These are phyloP conservation scores for Fusarium newnesense DNA, from an alignment of 2,329 filamentous ascomycete genomes.

Conservation along the genomic window DNA sequence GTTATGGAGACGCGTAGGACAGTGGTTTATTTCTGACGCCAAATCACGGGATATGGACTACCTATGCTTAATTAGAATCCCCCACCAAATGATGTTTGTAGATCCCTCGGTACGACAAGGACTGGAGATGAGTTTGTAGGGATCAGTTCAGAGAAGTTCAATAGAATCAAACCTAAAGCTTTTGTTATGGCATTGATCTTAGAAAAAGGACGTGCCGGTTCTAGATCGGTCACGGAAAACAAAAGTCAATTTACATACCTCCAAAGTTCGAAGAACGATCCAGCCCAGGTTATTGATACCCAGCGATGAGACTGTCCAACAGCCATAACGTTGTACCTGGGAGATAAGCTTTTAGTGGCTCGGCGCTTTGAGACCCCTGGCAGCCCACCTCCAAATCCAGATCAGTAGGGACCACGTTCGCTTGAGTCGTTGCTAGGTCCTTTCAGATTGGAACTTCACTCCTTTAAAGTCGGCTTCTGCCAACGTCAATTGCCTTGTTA, in stretches of 20 bases:
- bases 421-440: constrained; percentile 16
- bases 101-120: constrained; percentile 22
- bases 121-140: constrained; percentile 1
- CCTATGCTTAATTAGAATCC: constrained; percentile 2
- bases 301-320: not conserved
- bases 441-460: constrained; percentile 16
- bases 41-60: constrained; percentile 26
- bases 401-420: constrained; percentile 19
- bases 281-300: not conserved
- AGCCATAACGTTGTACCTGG: not conserved
- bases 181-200: not conserved
- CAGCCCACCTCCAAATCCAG: constrained; percentile 20
- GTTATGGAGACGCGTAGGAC: constrained; percentile 19
- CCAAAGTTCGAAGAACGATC: not conserved
- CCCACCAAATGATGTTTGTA: constrained; percentile 14
- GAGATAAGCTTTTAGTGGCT: constrained; percentile 32
- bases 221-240: not conserved
- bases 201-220: not conserved
- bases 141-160: not conserved
- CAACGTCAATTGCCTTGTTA: constrained; percentile 16
- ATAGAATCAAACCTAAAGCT: not conserved
- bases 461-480: constrained; percentile 30
- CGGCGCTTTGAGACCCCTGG: constrained; percentile 26
- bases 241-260: constrained; percentile 17
- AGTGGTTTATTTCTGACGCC: constrained; percentile 18